A percentile compares a stretch with the other conserved stretches of the same genome.
These are phyloP conservation scores for Singerocomus rubriflavus DNA, from an alignment of 1,284 basidiomycete genomes.

Conservation along the genomic window DNA sequence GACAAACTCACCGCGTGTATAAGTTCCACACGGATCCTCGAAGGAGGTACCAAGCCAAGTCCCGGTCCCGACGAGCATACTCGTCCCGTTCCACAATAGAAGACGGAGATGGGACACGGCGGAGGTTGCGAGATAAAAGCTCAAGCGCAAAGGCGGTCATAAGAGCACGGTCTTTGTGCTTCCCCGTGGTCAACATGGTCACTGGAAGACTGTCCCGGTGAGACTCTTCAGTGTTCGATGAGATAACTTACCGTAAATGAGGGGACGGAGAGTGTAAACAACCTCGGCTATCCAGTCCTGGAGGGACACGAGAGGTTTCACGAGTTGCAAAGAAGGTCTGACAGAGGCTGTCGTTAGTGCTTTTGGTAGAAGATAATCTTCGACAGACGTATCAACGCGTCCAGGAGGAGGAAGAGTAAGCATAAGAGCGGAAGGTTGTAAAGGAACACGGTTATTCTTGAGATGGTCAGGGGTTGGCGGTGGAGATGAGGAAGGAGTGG, in stretches of 20 bases:
- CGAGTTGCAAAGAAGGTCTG: slow-evolving; percentile 61
- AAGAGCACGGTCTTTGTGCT: slow-evolving; percentile 48
- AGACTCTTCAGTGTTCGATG: slow-evolving; percentile 12
- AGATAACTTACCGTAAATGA: slow-evolving; percentile 63
- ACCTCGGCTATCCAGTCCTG: slow-evolving; percentile 71
- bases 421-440: slow-evolving; percentile 52
- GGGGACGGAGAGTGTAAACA: slow-evolving; percentile 64
- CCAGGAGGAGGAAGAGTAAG: slow-evolving; percentile 51
- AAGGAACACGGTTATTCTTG: slow-evolving; percentile 69
- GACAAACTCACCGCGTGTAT: slow-evolving; percentile 65
- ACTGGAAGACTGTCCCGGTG: slow-evolving; percentile 27
- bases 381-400: slow-evolving; percentile 53
- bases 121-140: slow-evolving; percentile 63
- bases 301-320: slow-evolving; percentile 56
- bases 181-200: slow-evolving; percentile 30
- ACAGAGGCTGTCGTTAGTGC: slow-evolving; percentile 69
- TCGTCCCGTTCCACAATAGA: slow-evolving; percentile 71
- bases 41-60: slow-evolving; percentile 83
- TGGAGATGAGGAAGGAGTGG: slow-evolving; percentile 50
- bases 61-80: slow-evolving; percentile 77
- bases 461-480: slow-evolving; percentile 69
- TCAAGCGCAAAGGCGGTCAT: slow-evolving; percentile 58
- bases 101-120: slow-evolving; percentile 59
- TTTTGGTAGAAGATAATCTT: slow-evolving; percentile 77
- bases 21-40: slow-evolving; percentile 87